A percentile compares a stretch with the other conserved stretches of the same genome.
Conservation (phyloP, 345 rosid species). For the Odontarrhena argentea region DNA sequence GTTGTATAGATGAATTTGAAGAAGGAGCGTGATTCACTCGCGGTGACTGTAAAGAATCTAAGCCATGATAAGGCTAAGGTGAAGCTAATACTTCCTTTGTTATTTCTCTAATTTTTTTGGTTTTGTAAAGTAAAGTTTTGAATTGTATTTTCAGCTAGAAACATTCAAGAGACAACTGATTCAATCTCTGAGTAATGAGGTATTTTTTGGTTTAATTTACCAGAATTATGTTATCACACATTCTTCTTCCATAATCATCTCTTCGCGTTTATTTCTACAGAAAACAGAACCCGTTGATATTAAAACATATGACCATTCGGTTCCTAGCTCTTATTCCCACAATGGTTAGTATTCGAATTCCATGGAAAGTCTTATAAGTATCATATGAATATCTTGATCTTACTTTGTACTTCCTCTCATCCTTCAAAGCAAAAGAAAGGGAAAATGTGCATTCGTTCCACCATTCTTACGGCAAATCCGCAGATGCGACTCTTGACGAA, state of each 20-base stretch:
- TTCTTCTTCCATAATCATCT: not conserved
- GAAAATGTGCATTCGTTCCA: constrained; percentile 44
- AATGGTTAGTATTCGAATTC: constrained; percentile 45
- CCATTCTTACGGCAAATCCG: constrained; percentile 42
- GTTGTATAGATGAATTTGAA: constrained; percentile 54
- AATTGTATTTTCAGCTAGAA: constrained; percentile 58
- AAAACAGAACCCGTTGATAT: constrained; percentile 59
- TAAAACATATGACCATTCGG: constrained; percentile 61
- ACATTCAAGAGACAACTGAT: constrained; percentile 76
- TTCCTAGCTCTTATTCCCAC: constrained; percentile 49
- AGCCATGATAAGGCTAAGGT: constrained; percentile 75
- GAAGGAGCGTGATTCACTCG: constrained; percentile 67
- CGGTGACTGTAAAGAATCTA: constrained; percentile 58
- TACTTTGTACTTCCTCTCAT: not conserved
- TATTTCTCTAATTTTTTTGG: too few species aligned
- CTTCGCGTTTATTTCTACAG: constrained; percentile 34
- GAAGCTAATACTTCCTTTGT: constrained; percentile 7
- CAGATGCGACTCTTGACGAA: constrained; percentile 48
- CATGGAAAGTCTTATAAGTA: not conserved
- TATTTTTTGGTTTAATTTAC: constrained; percentile 42
- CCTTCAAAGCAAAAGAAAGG: constrained; percentile 46
- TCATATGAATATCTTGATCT: constrained; percentile 7
- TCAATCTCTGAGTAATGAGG: constrained; percentile 69
- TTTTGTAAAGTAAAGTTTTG: not conserved
- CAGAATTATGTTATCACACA: not conserved